Percentiles rank a stretch among this genome's conserved stretches.
Evolutionary conservation across 2,329 filamentous ascomycete species (phyloP).

Genomic region (Nannizzia gypsea): DNA sequence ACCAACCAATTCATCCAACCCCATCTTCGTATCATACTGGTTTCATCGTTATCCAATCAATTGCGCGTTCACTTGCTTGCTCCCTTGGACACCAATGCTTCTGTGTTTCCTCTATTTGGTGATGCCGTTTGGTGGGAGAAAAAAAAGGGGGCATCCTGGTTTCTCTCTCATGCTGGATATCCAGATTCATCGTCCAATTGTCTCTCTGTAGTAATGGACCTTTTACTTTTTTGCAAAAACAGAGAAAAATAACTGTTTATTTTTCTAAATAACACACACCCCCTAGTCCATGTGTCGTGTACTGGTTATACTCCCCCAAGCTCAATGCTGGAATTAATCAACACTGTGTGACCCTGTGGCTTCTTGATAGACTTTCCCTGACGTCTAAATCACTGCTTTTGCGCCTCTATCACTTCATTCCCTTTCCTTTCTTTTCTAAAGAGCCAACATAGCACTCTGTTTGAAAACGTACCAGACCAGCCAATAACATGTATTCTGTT

Average conservation of each 20-base stretch:
- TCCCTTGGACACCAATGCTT: neutral
- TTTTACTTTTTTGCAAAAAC: neutral
- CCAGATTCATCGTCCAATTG: neutral
- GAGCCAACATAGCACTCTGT: neutral
- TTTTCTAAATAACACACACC: neutral
- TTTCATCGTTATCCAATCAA: neutral
- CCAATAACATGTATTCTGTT: conserved; percentile 28
- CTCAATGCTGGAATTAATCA: neutral
- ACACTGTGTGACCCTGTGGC: neutral
- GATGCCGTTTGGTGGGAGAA: neutral
- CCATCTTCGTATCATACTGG: neutral
- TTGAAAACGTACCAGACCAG: conserved; percentile 9
- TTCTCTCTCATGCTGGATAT: neutral
- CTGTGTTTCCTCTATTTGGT: neutral
- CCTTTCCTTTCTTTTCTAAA: neutral
- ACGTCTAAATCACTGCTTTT: neutral
- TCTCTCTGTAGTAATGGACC: neutral
- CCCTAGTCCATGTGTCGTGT: neutral
- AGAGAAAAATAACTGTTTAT: no score
- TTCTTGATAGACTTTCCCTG: neutral
- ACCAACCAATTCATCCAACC: neutral
- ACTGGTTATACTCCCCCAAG: neutral
- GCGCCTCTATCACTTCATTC: neutral
- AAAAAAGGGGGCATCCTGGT: neutral
- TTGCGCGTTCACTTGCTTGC: neutral